Evolutionary conservation across 805 yeast genomes (phyloP).

Genomic region (Wickerhamiella sorbophila): DNA sequence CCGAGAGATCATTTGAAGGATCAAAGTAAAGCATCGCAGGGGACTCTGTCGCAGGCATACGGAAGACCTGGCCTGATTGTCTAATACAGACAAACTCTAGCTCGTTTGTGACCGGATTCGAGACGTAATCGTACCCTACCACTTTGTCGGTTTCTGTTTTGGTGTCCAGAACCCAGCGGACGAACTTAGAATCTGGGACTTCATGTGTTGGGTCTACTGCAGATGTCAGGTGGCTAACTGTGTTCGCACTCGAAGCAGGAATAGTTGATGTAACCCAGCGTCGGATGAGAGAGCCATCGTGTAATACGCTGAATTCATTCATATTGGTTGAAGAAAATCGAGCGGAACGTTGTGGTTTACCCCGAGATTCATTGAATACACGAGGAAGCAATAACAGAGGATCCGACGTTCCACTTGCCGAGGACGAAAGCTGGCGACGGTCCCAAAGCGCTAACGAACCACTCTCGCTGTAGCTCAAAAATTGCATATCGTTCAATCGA

Average conservation of each 20-base stretch:
- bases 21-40: slow-evolving; percentile 50
- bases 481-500: slow-evolving; percentile 49
- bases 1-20: slow-evolving; percentile 31
- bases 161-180: slow-evolving; percentile 59
- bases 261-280: slow-evolving; percentile 48
- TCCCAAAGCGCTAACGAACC: slow-evolving; percentile 63
- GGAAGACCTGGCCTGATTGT: slow-evolving; percentile 75
- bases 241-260: slow-evolving; percentile 2
- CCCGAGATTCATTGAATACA: slow-evolving; percentile 14
- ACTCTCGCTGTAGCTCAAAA: slow-evolving; percentile 68
- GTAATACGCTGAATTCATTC: slow-evolving; percentile 67
- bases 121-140: slow-evolving; percentile 72
- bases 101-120: slow-evolving; percentile 34
- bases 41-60: slow-evolving; percentile 60
- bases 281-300: slow-evolving; percentile 62
- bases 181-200: slow-evolving; percentile 44
- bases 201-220: slow-evolving; percentile 17
- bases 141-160: slow-evolving; percentile 69
- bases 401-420: slow-evolving; percentile 7
- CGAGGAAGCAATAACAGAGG: slow-evolving; percentile 17
- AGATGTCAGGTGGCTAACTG: slow-evolving; percentile 10
- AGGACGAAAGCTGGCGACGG: slow-evolving; percentile 19
- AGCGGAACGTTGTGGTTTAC: slow-evolving; percentile 14
- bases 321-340: slow-evolving; percentile 38
- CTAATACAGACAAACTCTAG: slow-evolving; percentile 73